These are phyloP conservation scores for Phalaenopsis hybrid DNA, from an alignment of 116 monocot genomes.

Conservation along the genomic window DNA sequence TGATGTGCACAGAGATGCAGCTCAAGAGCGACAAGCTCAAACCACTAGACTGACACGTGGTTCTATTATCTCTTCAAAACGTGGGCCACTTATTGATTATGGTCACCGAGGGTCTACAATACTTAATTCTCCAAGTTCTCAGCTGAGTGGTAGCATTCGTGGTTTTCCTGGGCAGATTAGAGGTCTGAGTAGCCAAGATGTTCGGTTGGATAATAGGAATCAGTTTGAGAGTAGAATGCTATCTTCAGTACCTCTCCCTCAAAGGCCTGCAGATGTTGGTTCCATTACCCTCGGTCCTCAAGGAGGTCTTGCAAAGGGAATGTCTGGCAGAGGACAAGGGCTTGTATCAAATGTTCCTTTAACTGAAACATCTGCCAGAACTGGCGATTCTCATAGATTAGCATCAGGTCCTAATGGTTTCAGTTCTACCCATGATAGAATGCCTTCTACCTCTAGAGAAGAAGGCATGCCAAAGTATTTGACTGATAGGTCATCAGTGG, in stretches of 20 bases:
- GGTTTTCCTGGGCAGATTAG: constrained; percentile 33
- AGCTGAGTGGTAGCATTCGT: constrained; percentile 29
- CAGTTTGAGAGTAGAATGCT: constrained; percentile 38
- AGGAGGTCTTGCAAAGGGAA: constrained; percentile 77
- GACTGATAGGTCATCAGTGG: constrained; percentile 20
- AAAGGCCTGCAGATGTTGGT: constrained; percentile 46
- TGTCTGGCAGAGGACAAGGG: constrained; percentile 75
- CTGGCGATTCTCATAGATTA: constrained; percentile 22
- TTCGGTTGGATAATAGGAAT: constrained; percentile 54
- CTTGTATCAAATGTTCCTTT: constrained; percentile 22
- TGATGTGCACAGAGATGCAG: constrained; percentile 85
- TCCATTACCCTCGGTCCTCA: constrained; percentile 72
- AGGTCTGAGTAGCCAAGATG: constrained; percentile 49
- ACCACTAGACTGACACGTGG: constrained; percentile 57
- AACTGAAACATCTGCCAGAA: constrained; percentile 18
- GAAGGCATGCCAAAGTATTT: constrained; percentile 15
- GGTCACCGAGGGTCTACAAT: constrained; percentile 30
- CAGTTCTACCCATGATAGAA: constrained; percentile 17
- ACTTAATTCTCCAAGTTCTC: constrained; percentile 42
- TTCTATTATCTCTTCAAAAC: constrained; percentile 43
- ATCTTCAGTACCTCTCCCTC: constrained; percentile 49
- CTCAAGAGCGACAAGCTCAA: constrained; percentile 77
- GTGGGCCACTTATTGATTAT: constrained; percentile 55
- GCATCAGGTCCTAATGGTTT: constrained; percentile 36
- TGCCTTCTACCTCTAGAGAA: constrained; percentile 25